Conservation (phyloP, 106 monocot species). For the Dendrobium huoshanense region DNA sequence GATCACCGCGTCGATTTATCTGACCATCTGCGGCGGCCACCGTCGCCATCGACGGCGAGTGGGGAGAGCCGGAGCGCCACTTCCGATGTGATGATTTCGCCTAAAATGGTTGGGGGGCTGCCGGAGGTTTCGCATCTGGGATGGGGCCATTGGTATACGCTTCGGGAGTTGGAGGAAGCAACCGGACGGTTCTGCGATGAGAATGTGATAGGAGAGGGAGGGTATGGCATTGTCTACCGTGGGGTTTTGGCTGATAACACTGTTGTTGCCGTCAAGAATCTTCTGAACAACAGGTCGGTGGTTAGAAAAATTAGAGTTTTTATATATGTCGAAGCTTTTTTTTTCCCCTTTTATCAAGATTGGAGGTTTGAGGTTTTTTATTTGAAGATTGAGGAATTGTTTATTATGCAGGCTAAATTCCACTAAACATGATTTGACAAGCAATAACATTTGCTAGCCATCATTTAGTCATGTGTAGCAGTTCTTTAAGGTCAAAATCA, state of each 20-base stretch:
- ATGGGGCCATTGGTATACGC: conserved; percentile 43
- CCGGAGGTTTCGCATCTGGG: conserved; percentile 31
- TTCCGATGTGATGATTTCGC: not conserved
- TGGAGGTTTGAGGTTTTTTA: too few species aligned
- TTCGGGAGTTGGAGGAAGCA: conserved; percentile 47
- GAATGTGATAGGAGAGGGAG: conserved; percentile 61
- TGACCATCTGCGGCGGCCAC: not conserved
- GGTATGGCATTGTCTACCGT: conserved; percentile 51
- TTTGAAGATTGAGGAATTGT: too few species aligned
- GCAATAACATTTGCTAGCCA: too few species aligned
- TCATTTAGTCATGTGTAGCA: too few species aligned
- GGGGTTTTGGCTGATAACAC: conserved; percentile 30
- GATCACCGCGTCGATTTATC: conserved; percentile 7
- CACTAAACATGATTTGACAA: too few species aligned
- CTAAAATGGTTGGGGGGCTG: not conserved
- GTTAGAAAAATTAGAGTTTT: too few species aligned
- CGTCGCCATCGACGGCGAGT: not conserved
- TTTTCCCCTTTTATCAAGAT: too few species aligned
- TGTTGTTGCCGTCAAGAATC: conserved; percentile 43
- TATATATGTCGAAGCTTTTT: too few species aligned
- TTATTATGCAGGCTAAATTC: too few species aligned
- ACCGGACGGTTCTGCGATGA: conserved; percentile 34
- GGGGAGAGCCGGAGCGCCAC: not conserved
- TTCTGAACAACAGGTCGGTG: conserved; percentile 43
- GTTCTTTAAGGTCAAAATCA: too few species aligned